Conservation (phyloP, 169 alveolate species). For the Eimeria sp. region DNA sequence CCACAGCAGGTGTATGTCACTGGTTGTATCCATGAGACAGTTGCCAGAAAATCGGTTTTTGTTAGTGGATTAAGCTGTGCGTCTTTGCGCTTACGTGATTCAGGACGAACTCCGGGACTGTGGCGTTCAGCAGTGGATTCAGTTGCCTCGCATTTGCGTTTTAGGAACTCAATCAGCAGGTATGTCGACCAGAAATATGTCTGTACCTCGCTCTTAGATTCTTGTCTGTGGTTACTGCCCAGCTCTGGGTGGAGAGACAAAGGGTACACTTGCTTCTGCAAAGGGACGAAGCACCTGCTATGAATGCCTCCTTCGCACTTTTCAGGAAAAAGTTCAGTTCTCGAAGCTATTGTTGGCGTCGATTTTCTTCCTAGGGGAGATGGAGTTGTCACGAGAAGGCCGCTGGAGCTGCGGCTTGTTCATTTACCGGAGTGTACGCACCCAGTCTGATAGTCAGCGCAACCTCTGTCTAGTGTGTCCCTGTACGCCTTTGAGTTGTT, state of each 20-base stretch:
- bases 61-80: neutral
- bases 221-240: neutral
- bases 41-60: neutral
- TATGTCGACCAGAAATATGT: neutral
- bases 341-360: slow-evolving; percentile 98
- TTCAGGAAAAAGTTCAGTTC: slow-evolving; percentile 95
- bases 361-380: slow-evolving; percentile 99
- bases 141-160: slow-evolving; percentile 87
- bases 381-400: slow-evolving; percentile 99
- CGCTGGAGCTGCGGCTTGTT: slow-evolving; percentile 97
- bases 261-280: neutral
- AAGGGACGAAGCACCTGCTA: neutral
- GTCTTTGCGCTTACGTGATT: neutral
- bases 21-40: neutral
- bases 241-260: neutral
- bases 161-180: slow-evolving; percentile 82
- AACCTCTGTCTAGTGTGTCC: neutral
- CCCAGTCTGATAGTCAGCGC: neutral
- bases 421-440: slow-evolving; percentile 92
- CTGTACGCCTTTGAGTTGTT: neutral
- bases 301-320: neutral
- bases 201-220: neutral
- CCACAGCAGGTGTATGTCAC: neutral
- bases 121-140: slow-evolving; percentile 96
- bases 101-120: slow-evolving; percentile 96